phyloP scores from a whole-genome alignment of 2,329 filamentous ascomycete species.

The Calonectria henricotiae region DNA sequence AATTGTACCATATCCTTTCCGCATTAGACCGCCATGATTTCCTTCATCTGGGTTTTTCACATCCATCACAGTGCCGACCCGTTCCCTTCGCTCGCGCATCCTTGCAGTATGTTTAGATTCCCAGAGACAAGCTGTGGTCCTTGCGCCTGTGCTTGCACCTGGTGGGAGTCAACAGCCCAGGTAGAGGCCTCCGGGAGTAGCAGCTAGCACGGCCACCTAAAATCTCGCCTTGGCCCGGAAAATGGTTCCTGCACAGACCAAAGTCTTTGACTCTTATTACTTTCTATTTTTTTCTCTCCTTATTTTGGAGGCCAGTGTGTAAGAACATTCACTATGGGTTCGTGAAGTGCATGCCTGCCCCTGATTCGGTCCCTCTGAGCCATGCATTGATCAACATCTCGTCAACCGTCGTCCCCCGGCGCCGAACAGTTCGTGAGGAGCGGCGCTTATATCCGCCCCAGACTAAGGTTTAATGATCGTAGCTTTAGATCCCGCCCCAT shows the following conservation, averaged over 20 bases:
- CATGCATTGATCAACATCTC: not conserved
- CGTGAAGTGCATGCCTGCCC: not conserved
- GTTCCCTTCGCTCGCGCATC: no score
- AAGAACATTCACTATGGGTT: not conserved
- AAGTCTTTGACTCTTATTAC: not conserved
- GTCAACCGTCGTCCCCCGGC: not conserved
- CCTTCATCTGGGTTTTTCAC: not conserved
- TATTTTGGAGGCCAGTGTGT: no score
- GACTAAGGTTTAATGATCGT: not conserved
- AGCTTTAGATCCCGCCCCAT: not conserved
- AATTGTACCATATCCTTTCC: not conserved
- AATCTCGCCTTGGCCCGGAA: not conserved
- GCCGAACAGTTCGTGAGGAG: not conserved
- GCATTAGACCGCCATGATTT: not conserved
- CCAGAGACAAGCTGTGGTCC: not conserved
- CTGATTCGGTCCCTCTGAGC: not conserved
- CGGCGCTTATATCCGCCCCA: not conserved
- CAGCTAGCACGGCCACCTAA: not conserved
- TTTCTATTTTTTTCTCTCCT: not conserved
- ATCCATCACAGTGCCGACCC: not conserved
- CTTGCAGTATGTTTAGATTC: not conserved
- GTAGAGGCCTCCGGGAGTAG: conserved; percentile 5
- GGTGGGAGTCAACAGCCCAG: not conserved
- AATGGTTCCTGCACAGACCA: not conserved
- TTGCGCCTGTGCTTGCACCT: not conserved